Conservation (phyloP, 106 monocot genomes). For the Cymbidium sinense region DNA sequence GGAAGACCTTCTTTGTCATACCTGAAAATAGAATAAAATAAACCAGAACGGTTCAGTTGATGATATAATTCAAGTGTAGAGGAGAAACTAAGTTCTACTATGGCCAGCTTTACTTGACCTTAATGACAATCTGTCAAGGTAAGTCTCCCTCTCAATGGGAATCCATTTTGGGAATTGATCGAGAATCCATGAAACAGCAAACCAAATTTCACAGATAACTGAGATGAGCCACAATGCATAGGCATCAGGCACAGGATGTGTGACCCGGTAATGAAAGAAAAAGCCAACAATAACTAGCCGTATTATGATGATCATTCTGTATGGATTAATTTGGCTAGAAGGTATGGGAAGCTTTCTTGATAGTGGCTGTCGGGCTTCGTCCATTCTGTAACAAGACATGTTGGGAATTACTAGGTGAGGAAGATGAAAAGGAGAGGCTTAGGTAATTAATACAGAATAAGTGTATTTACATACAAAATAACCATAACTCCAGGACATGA, state of each 20-base stretch:
- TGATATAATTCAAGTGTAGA: background rate
- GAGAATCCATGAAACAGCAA: conserved; percentile 45
- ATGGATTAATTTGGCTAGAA: conserved; percentile 41
- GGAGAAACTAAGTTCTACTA: background rate
- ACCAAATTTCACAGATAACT: conserved; percentile 47
- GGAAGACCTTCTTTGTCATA: conserved; percentile 39
- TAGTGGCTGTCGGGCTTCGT: conserved; percentile 44
- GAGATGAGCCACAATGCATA: conserved; percentile 43
- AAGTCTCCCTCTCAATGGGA: conserved; percentile 43
- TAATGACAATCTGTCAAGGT: conserved; percentile 42
- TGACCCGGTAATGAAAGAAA: conserved; percentile 42
- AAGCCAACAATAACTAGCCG: conserved; percentile 35
- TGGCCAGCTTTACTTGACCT: conserved; percentile 13
- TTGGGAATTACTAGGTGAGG: no score
- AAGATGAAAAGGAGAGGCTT: background rate
- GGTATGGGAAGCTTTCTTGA: conserved; percentile 37
- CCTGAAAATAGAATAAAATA: conserved; percentile 10
- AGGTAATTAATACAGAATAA: background rate
- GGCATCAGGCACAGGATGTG: conserved; percentile 33
- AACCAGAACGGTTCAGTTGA: background rate
- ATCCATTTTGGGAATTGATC: conserved; percentile 51
- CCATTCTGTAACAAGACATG: conserved; percentile 17
- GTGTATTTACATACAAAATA: background rate
- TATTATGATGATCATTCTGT: conserved; percentile 39
- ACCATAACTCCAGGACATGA: no score